Base-by-base conservation (phyloP, 805 yeast genomes). In the Kuraishia hungarica region DNA sequence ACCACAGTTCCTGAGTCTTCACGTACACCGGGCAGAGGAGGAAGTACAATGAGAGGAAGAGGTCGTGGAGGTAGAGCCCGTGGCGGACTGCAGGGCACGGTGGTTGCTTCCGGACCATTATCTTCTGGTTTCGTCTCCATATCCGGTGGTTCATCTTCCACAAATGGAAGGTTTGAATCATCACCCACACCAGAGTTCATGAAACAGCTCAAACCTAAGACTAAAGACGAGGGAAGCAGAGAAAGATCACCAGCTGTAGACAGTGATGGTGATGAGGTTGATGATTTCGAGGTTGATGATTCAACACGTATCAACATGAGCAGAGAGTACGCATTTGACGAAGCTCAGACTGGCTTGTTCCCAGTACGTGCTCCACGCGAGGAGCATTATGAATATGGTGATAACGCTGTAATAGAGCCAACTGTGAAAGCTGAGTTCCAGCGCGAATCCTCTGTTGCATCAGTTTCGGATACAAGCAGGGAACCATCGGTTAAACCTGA, bases 61-160 rank as follows among this genome's bases (percentile, higher is more conserved):
- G 68, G 72, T 24, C 62, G 76, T 56, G 70, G 73, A 7, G 66
- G 72, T 8, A 59, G 71, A 50, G 55, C 62, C 20, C 55, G 59
- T n/a, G 55, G 60, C n/a, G 59, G 50, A 17, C 2, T 53, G 50
- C 24, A 54, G 24, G 54, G 54, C 22, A 43, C 29, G 29, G 71
- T 87, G 43, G 85, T 87, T 6, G 78, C 87, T 2, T 74, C 87
- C 1, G 96, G 96, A 19, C 90, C 93, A 0, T 72, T 88, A 55
- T 81, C 92, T 6, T 77, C 85, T 43, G 91, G 90, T 13, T 74
- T 80, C 0, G 82, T 80, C 2, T 70, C 81, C 1, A 61, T 78
- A 58, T 77, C 78, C 2, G 62, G 61, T 10, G 57, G 54, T 2
- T 15, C 56, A 28, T 50, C 51, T 1, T 20, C 49, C 61, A 65